phyloP scores from a whole-genome alignment of 2,329 filamentous ascomycete species.

The Epichloe sylvatica region DNA sequence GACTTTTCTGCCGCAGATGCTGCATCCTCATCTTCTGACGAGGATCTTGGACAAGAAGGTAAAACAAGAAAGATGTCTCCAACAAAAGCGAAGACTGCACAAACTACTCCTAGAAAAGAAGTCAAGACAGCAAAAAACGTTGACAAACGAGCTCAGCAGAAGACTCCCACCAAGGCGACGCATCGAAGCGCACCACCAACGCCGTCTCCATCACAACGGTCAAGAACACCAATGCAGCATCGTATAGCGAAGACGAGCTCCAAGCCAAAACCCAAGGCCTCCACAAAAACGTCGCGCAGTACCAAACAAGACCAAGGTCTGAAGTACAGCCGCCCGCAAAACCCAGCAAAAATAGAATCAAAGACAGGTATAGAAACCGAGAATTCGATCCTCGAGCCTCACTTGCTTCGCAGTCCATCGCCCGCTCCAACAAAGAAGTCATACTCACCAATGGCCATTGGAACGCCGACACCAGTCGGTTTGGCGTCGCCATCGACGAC shows the following conservation, averaged over 20 bases:
- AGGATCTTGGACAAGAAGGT: slow-evolving; percentile 18
- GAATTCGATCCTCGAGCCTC: not conserved
- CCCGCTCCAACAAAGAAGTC: too few relatives aligned
- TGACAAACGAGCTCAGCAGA: slow-evolving; percentile 17
- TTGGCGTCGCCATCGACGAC: not conserved
- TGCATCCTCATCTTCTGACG: slow-evolving; percentile 17
- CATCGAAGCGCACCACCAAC: not conserved
- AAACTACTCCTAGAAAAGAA: slow-evolving; percentile 15
- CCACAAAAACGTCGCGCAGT: not conserved
- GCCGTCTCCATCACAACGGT: not conserved
- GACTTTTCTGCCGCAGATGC: slow-evolving; percentile 20
- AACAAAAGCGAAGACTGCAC: slow-evolving; percentile 11
- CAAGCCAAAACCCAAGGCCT: not conserved
- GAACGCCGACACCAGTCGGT: not conserved
- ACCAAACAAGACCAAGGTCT: not conserved
- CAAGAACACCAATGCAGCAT: not conserved
- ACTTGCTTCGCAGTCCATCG: not conserved
- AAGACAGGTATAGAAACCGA: not conserved
- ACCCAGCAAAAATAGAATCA: not conserved
- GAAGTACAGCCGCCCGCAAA: not conserved
- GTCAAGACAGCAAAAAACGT: slow-evolving; percentile 13
- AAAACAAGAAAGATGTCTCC: slow-evolving; percentile 18
- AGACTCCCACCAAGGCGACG: not conserved
- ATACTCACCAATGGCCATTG: not conserved
- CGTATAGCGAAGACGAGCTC: not conserved